These are phyloP conservation scores for Plasmodium falciparum DNA, from an alignment of 169 alveolate genomes.

Conservation along the genomic window DNA sequence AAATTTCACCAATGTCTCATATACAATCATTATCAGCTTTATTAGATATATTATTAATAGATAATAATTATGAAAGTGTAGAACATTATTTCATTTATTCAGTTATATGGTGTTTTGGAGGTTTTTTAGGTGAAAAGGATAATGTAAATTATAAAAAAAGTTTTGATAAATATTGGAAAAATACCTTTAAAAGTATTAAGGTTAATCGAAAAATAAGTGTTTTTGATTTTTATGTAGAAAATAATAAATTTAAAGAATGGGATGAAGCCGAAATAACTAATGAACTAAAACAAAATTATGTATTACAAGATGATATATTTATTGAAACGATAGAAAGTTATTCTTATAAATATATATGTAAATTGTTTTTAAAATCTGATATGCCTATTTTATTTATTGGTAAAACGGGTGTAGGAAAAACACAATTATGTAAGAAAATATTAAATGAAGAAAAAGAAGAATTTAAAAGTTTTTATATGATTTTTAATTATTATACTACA, in stretches of 20 bases:
- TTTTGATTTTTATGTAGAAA: conserved; percentile 95
- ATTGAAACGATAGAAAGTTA: conserved; percentile 63
- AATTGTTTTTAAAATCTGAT: conserved; percentile 32
- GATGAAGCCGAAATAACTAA: conserved; percentile 49
- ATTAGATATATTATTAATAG: conserved; percentile 82
- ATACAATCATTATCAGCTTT: conserved; percentile 68
- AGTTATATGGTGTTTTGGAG: conserved; percentile 96
- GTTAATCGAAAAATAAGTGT: conserved; percentile 96
- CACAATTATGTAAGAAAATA: conserved; percentile 95
- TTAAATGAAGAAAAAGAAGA: conserved; percentile 92
- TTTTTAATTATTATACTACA: conserved; percentile 81
- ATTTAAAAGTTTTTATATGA: conserved; percentile 88
- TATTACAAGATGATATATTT: conserved; percentile 41
- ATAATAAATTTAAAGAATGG: conserved; percentile 92
- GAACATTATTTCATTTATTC: conserved; percentile 95
- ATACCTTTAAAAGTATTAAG: conserved; percentile 95
- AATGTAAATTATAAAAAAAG: conserved; percentile 93
- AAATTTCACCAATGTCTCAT: conserved; percentile 73
- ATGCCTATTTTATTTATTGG: conserved; percentile 72
- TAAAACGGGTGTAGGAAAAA: conserved; percentile 84
- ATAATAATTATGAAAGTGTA: conserved; percentile 91
- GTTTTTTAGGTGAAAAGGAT: conserved; percentile 95
- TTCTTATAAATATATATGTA: conserved; percentile 61
- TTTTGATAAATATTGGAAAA: conserved; percentile 96
- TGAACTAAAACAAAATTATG: conserved; percentile 8